Conservation (phyloP, 163 green algal genomes). For the Chloromonas sp. region DNA sequence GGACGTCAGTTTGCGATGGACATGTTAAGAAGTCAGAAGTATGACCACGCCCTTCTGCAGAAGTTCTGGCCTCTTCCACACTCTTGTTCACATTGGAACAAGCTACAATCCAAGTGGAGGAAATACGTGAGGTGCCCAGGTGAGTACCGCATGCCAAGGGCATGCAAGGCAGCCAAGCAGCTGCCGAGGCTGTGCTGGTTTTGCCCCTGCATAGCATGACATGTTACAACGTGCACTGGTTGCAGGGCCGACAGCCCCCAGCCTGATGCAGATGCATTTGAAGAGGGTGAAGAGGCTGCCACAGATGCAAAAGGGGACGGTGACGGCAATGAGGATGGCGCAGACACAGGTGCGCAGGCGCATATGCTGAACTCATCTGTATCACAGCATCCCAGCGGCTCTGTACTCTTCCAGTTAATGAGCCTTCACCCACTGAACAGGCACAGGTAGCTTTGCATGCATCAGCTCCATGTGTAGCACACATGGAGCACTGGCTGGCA, state of each 20-base stretch:
- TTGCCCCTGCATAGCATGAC: not conserved
- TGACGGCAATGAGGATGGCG: too few species aligned
- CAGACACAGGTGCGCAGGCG: too few species aligned
- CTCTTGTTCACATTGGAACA: slow-evolving; percentile 27
- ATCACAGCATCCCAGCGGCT: too few species aligned
- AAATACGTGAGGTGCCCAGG: slow-evolving; percentile 26
- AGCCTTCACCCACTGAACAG: too few species aligned
- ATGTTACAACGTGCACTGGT: not conserved
- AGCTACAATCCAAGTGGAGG: slow-evolving; percentile 32
- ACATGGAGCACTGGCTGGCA: too few species aligned
- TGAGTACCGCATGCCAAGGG: slow-evolving; percentile 3
- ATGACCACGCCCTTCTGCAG: not conserved
- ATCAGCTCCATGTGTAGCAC: too few species aligned
- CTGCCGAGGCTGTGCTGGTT: not conserved
- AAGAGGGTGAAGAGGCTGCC: slow-evolving; percentile 2
- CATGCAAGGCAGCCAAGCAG: not conserved
- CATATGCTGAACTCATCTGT: too few species aligned
- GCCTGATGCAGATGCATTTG: not conserved
- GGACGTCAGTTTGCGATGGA: too few species aligned
- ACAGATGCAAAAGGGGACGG: not conserved
- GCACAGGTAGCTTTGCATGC: too few species aligned
- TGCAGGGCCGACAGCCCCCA: not conserved
- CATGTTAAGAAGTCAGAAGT: too few species aligned
- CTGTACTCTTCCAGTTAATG: too few species aligned
- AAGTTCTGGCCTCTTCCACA: slow-evolving; percentile 15